Evolutionary conservation across 208 protist species (phyloP).

Genomic region (Naegleria lovaniensis): DNA sequence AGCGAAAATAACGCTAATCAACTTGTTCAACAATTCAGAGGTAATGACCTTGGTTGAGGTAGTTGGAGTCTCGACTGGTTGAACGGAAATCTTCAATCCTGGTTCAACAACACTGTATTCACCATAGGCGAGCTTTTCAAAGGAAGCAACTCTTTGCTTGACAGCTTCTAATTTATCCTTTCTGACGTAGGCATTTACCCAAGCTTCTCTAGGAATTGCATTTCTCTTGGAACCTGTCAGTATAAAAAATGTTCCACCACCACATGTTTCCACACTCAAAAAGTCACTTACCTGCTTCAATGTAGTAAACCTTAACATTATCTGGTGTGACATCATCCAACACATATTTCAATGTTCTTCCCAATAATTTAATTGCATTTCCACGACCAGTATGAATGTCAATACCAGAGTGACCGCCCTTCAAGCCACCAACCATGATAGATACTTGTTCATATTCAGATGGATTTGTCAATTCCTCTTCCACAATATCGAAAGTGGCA

Average conservation of each 20-base stretch:
- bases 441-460: background rate
- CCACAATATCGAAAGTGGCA: background rate
- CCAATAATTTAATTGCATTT: slow-evolving; percentile 34
- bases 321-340: background rate
- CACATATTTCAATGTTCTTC: background rate
- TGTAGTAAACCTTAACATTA: background rate
- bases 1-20: background rate
- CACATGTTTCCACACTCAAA: no score
- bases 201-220: slow-evolving; percentile 11
- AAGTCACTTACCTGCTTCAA: background rate
- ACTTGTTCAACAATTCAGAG: background rate
- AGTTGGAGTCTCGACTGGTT: background rate
- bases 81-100: background rate
- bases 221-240: background rate
- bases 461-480: background rate
- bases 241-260: no score
- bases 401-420: slow-evolving; percentile 34
- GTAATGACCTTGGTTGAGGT: background rate
- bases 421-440: slow-evolving; percentile 18
- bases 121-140: background rate
- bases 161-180: background rate
- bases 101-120: background rate
- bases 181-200: background rate
- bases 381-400: slow-evolving; percentile 35
- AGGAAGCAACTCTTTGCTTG: background rate